phyloP scores from a whole-genome alignment of 345 rosid species.

The Reutealis trisperma region DNA sequence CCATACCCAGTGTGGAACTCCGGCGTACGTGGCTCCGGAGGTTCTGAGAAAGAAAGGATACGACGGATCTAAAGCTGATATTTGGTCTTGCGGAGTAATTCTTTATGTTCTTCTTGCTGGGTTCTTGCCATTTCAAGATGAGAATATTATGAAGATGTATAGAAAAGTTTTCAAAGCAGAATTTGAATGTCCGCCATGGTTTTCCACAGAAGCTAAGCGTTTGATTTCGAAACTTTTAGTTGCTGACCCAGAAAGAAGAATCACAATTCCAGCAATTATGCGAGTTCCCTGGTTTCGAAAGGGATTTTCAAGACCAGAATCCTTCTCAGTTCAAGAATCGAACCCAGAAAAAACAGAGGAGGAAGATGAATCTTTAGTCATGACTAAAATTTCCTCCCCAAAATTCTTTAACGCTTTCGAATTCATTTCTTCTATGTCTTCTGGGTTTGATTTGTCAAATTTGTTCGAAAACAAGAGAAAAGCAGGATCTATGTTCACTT shows the following conservation, averaged over 20 bases:
- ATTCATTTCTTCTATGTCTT: constrained; percentile 38
- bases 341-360: neutral
- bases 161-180: constrained; percentile 33
- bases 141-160: constrained; percentile 34
- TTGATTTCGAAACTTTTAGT: constrained; percentile 27
- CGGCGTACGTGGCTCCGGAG: constrained; percentile 69
- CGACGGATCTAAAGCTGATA: constrained; percentile 31
- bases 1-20: constrained; percentile 41
- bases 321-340: constrained; percentile 27
- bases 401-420: constrained; percentile 38
- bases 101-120: constrained; percentile 33
- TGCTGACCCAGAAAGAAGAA: constrained; percentile 29
- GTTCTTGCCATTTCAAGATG: constrained; percentile 33
- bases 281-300: constrained; percentile 65
- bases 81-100: constrained; percentile 36
- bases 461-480: constrained; percentile 27
- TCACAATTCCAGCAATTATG: constrained; percentile 57
- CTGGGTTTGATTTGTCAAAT: constrained; percentile 34
- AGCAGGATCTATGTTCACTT: constrained; percentile 31
- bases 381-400: constrained; percentile 20
- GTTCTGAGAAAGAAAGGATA: constrained; percentile 59
- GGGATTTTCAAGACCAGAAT: constrained; percentile 43
- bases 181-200: constrained; percentile 32
- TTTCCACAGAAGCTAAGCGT: constrained; percentile 21
- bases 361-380: neutral